A percentile compares a stretch with the other conserved stretches of the same genome.
Conservation (phyloP, 2,329 filamentous ascomycete genomes). For the Aspergillus bombycis region DNA sequence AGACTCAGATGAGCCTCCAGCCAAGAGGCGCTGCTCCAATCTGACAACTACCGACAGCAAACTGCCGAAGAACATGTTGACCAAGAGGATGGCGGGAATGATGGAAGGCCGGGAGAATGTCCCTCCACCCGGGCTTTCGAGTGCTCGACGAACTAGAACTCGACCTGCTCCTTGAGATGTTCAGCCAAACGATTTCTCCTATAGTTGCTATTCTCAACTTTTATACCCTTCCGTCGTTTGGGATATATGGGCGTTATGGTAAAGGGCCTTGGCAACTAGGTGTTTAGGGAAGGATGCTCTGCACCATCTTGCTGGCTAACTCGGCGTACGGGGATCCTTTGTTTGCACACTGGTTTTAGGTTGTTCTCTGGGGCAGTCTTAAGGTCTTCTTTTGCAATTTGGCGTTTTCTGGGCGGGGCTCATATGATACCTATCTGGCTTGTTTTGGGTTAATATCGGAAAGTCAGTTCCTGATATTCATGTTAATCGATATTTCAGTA, state of each 20-base stretch:
- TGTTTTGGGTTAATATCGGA: background rate
- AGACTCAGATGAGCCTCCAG: constrained; percentile 27
- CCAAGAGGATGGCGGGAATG: constrained; percentile 43
- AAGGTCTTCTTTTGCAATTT: background rate
- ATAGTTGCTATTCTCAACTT: background rate
- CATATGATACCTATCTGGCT: background rate
- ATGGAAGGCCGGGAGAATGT: constrained; percentile 52
- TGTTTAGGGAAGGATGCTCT: background rate
- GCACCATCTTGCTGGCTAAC: background rate
- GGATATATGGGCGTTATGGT: background rate
- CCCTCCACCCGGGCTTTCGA: constrained; percentile 29
- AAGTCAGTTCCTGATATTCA: background rate
- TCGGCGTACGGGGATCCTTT: background rate
- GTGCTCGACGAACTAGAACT: constrained; percentile 35
- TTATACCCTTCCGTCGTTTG: background rate
- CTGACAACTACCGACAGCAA: constrained; percentile 40
- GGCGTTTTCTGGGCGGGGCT: background rate
- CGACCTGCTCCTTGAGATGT: constrained; percentile 30
- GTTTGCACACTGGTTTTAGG: background rate
- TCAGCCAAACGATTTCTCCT: background rate
- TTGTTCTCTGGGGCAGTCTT: background rate
- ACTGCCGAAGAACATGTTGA: constrained; percentile 46
- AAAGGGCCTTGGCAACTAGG: background rate
- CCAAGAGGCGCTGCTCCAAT: constrained; percentile 35
- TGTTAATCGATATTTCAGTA: background rate